Evolutionary conservation across 106 monocot species (phyloP).

Genomic region (Iris macrosiphon): DNA sequence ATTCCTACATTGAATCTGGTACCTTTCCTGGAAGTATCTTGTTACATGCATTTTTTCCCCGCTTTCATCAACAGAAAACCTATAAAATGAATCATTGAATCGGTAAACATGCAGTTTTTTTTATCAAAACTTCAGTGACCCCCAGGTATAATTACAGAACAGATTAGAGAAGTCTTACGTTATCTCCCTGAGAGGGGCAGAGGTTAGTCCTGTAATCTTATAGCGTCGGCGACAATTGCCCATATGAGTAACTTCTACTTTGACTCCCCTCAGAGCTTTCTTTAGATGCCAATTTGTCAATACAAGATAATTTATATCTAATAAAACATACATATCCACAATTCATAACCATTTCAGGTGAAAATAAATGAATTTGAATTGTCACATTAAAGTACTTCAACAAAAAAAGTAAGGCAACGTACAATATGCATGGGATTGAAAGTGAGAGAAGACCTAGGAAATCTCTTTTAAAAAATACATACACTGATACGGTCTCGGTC

Average conservation of each 20-base stretch:
- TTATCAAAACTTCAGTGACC: no score
- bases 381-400: no score
- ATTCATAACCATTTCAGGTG: not conserved
- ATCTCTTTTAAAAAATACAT: slow-evolving; percentile 1
- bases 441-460: no score
- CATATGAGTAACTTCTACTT: slow-evolving; percentile 34
- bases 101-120: no score
- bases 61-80: slow-evolving; percentile 15
- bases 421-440: not conserved
- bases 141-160: no score
- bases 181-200: slow-evolving; percentile 22
- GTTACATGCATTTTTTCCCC: slow-evolving; percentile 12
- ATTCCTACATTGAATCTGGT: slow-evolving; percentile 2
- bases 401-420: not conserved
- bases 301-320: not conserved
- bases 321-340: not conserved
- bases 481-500: slow-evolving; percentile 41
- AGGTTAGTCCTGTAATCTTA: slow-evolving; percentile 41
- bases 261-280: slow-evolving; percentile 39
- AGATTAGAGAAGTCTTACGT: slow-evolving; percentile 26
- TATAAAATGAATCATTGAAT: no score
- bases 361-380: not conserved
- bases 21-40: slow-evolving; percentile 27
- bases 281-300: slow-evolving; percentile 23
- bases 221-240: slow-evolving; percentile 16